Base-by-base conservation (phyloP, 2,329 filamentous ascomycete genomes). In the Ophiostoma australiae region DNA sequence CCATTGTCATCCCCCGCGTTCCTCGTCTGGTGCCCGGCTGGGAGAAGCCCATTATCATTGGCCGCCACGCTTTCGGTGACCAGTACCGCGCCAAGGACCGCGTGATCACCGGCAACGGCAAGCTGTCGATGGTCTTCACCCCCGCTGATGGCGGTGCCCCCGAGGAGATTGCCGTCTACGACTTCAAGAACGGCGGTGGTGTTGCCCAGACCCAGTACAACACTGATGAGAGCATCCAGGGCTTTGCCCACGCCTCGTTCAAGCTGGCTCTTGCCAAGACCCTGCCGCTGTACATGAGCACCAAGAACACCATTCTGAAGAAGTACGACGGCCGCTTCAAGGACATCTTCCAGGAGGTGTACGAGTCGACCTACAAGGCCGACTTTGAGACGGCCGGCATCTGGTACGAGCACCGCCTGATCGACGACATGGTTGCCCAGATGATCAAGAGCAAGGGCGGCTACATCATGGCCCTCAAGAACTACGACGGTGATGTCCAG, bases 291-390 rank as follows among this genome's bases (percentile, higher is more conserved):
- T 99, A 98, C 86, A 96, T 98, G 94, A 97, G 93, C 87, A 99
- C 95, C 82, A 99, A 99, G 91, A 98, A 98, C 87, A 99, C 95
- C 76, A 99, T 99, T 77, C 85, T 99, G 76, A 99, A 99, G 87
- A 94, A 94, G 82, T 99, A 99, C 83, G 95, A 99, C 79, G 95
- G 95, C 70, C 89, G 92, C 77, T 99, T 99, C 89, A 98, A 98
- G 90, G 95, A 99, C 79, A 96, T 98, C 81, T 99, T 99, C 89
- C 92, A 99, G 87, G 91, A 96, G 79, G 89, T 98, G 77, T 99
- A 94, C 83, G 92, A 98, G 74, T 87, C 86, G 72, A 84, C 90
- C 77, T 99, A 98, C 86, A 90, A 91, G 86, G 86, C 88, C 80
- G 87, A 92, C 65, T 98, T 98, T 77, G 94, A 97, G 80, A 90